Base-by-base conservation (phyloP, 225 moss, liverwort and hornwort species). In the Polytrichum commune region DNA sequence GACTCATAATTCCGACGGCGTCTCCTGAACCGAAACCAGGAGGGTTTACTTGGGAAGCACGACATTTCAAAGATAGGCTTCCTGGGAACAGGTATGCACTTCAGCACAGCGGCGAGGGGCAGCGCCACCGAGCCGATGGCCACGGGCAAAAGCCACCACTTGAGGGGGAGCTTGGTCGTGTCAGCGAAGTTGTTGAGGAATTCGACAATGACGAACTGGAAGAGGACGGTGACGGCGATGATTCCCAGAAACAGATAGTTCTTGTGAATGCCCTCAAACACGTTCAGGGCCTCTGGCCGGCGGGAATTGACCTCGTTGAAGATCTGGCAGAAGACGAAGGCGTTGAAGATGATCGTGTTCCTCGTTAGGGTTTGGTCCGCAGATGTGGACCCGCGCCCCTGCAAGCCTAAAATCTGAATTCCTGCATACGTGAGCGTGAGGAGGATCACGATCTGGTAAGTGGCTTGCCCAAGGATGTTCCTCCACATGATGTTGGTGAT, bases 401-500 rank as follows among this genome's bases (percentile, higher is more conserved):
- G 38, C 61, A 85, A 70, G 0, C 74, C 72, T 23, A 89, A 53
- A 2, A 89, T 70, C 2, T 68, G 55, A 18, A 69, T 79, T 0
- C 89, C 89, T 8, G 76, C 75, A 53, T 80, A 89, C 1, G 65
- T 81, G 0, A 89, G 58, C 6, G 67, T 19, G 7, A 89, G 53
- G 2, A 89, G 74, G 0, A 83, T 1, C 18, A 8, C 20, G 3
- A 89, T 70, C 18, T 89, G 89, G 67, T 81, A 89, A 0, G 57
- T 13, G 0, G 86, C 86, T 55, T 89, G 85, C 13, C 77, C 78
- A 24, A 87, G 74, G 62, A 87, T 87, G 69, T 89, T 89, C 1
- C 88, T 66, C 88, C 88, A 89, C 85, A 89, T 89, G 70, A 86
- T 29, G 53, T 89, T 89, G 13, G 82, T 89, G 72, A 89, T 83